Base-by-base conservation (phyloP, 805 yeast species). In the Komagataella phaffii region DNA sequence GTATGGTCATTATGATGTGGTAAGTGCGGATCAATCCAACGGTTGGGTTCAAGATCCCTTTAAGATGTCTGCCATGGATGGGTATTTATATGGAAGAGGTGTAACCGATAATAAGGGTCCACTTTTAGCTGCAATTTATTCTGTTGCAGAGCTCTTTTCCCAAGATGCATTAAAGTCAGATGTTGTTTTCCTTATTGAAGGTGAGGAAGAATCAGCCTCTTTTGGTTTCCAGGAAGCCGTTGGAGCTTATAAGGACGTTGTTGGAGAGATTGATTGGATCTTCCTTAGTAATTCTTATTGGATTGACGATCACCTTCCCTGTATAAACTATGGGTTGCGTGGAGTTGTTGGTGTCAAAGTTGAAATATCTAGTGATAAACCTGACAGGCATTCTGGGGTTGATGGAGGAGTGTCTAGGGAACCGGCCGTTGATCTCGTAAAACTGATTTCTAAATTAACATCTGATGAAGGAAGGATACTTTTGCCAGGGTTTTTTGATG, bases 1-100 rank as follows among this genome's bases (percentile, higher is more conserved):
- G 85, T 91, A 91, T 65, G 98, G 96, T 1, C 99, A 91, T 70
- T 91, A 93, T 62, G 99, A 91, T 66, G 96, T 91, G 24, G 88
- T 91, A 45, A 86, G 85, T 53, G 95, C 95, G 0, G 58, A 61
- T 44, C 53, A 59, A 5, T 19, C n/a, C 47, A 14, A 18, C 17
- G 19, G 18, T 6, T 91, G 98, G 97, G 63, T 71, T 7, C 77
- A 93, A 0, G 82, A 84, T 55, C 98, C 98, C 0, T 93, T 85
- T 62, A 66, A 68, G 19, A 64, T 93, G 62, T 76, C 85, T 0
- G 85, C 95, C 3, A 74, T 76, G 53, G 84, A 91, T 62, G 98
- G 98, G 0, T 88, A 83, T 59, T 61, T 91, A 53, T 85, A 86
- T 59, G 98, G 91, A 1, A 76, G 99, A 62, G 99, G 99, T 53